Conservation (phyloP, 768 basidiomycete genomes). For the Lyophyllum shimeji region DNA sequence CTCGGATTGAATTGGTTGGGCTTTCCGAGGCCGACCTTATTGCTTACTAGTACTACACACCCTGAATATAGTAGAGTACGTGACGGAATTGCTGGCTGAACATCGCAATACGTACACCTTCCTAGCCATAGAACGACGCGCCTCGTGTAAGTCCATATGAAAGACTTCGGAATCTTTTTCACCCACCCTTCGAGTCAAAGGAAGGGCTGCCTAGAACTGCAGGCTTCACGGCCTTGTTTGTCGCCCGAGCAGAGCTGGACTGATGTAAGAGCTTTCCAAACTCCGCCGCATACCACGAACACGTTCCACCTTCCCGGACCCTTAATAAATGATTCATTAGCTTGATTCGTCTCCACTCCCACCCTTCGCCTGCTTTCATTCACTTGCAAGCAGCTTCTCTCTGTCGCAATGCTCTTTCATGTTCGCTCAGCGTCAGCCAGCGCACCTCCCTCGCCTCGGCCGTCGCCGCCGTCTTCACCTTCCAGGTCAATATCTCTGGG, state of each 20-base stretch:
- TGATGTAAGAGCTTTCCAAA: constrained; percentile 15
- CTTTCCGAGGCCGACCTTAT: too few species aligned
- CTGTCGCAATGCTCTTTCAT: not conserved
- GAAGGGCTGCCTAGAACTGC: too few species aligned
- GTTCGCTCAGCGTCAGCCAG: constrained; percentile 11
- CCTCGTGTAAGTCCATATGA: not conserved
- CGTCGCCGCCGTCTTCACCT: constrained; percentile 14
- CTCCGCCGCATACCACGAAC: constrained; percentile 12
- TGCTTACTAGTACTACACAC: too few species aligned
- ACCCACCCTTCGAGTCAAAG: not conserved
- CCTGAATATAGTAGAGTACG: too few species aligned
- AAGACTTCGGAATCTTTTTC: not conserved
- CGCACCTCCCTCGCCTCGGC: constrained; percentile 4
- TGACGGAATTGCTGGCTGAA: too few species aligned
- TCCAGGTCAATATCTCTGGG: constrained; percentile 25
- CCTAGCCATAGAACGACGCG: not conserved
- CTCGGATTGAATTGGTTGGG: too few species aligned
- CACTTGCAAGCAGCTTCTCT: not conserved
- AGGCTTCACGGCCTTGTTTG: not conserved
- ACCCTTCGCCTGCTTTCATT: not conserved
- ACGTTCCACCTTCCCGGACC: constrained; percentile 6
- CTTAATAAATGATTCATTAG: not conserved
- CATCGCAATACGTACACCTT: not conserved
- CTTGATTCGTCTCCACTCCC: not conserved
- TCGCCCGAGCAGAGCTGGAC: constrained; percentile 8